A percentile compares a stretch with the other conserved stretches of the same genome.
phyloP scores from a whole-genome alignment of 371 early-diverging fungal genomes.

The Mucor indicus region DNA sequence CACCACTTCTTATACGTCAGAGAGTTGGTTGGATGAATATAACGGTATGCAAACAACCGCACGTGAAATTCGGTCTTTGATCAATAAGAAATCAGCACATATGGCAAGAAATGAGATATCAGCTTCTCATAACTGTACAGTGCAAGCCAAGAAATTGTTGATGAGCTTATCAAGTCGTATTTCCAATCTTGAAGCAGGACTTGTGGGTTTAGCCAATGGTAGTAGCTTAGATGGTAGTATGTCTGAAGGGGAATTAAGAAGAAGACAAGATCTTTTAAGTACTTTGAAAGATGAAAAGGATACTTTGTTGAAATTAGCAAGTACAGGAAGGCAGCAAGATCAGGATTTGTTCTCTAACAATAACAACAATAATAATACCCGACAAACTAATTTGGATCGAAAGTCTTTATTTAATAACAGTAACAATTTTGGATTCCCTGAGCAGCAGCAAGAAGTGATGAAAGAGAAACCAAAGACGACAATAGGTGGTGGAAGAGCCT shows the following conservation, averaged over 20 bases:
- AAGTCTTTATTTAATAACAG: neutral
- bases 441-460: neutral
- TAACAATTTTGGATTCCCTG: conserved; percentile 23
- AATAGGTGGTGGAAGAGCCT: conserved; percentile 47
- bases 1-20: conserved; percentile 55
- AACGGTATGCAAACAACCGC: conserved; percentile 58
- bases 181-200: conserved; percentile 54
- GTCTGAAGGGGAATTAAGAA: conserved; percentile 69
- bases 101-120: conserved; percentile 73
- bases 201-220: conserved; percentile 49
- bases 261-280: conserved; percentile 77
- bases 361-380: neutral
- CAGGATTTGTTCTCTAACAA: conserved; percentile 13
- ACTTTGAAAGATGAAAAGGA: conserved; percentile 72
- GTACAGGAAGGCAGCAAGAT: conserved; percentile 46
- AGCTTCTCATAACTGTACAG: conserved; percentile 71
- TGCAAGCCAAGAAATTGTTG: conserved; percentile 78
- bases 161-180: conserved; percentile 49
- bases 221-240: conserved; percentile 20
- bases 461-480: conserved; percentile 5
- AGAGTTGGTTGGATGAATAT: conserved; percentile 85
- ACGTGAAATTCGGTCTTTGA: conserved; percentile 71
- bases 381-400: neutral
- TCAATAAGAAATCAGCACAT: conserved; percentile 68
- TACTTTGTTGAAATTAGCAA: conserved; percentile 54